Conservation (phyloP, 1,139 yeast species). For the Lodderomyces elongisporus region DNA sequence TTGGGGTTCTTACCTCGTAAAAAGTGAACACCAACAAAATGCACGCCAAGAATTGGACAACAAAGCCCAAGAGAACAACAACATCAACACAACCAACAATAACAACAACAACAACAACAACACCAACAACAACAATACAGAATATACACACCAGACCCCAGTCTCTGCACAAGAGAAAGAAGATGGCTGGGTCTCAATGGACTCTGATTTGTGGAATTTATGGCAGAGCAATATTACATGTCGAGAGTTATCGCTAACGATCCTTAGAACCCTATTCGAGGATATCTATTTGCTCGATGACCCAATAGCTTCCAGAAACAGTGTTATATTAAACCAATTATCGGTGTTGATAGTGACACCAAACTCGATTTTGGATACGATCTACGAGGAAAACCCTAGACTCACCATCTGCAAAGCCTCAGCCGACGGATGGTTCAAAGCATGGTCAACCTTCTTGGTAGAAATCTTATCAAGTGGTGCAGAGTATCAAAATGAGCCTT, state of each 20-base stretch:
- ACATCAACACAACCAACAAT: background rate
- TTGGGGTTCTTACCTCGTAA: slow-evolving; percentile 67
- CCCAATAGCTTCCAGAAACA: slow-evolving; percentile 78
- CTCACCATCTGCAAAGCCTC: slow-evolving; percentile 59
- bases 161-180: slow-evolving; percentile 35
- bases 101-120: background rate
- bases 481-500: slow-evolving; percentile 31
- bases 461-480: slow-evolving; percentile 39
- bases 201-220: slow-evolving; percentile 61
- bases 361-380: slow-evolving; percentile 52
- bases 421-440: slow-evolving; percentile 78
- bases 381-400: slow-evolving; percentile 69
- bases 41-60: background rate
- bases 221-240: slow-evolving; percentile 66
- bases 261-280: slow-evolving; percentile 83
- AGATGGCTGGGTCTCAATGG: slow-evolving; percentile 92
- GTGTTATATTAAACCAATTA: slow-evolving; percentile 71
- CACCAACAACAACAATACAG: slow-evolving; percentile 1
- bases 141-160: slow-evolving; percentile 2
- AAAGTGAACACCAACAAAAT: slow-evolving; percentile 10
- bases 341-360: slow-evolving; percentile 83
- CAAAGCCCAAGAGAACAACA: background rate
- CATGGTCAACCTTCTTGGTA: slow-evolving; percentile 66
- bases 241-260: slow-evolving; percentile 71
- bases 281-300: slow-evolving; percentile 92